Conservation (phyloP, 306 rosid genomes). For the Glycyrrhiza uralensis region DNA sequence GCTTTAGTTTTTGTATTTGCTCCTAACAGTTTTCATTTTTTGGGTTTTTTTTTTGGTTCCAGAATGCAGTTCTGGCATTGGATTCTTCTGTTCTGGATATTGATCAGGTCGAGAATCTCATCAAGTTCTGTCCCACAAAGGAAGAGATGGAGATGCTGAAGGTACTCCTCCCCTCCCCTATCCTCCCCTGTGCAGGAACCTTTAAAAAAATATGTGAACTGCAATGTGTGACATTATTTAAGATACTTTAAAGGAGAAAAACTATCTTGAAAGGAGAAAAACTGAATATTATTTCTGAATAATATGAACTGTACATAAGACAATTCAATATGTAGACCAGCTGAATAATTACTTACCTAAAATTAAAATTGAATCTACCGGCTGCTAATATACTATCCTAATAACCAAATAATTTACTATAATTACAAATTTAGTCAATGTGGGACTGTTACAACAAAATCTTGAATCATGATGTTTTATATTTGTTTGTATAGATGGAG, state of each 20-base stretch:
- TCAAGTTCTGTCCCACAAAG: conserved; percentile 91
- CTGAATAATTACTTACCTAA: neutral
- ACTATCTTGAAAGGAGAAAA: neutral
- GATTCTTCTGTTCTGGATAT: conserved; percentile 45
- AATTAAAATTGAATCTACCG: neutral
- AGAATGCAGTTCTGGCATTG: conserved; percentile 60
- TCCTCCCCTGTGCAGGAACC: neutral
- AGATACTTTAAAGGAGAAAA: neutral
- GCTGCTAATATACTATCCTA: neutral
- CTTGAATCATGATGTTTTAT: neutral
- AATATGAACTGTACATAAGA: neutral
- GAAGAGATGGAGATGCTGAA: conserved; percentile 93
- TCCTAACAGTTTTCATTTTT: neutral
- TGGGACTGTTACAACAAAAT: neutral
- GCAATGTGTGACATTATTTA: conserved; percentile 2
- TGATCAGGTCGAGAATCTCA: conserved; percentile 92
- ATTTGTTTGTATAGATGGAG: neutral
- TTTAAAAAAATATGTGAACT: neutral
- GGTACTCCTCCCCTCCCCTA: conserved; percentile 40
- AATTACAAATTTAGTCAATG: neutral
- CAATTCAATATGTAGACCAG: neutral
- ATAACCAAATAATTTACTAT: neutral
- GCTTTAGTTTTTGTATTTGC: neutral
- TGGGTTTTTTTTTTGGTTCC: conserved; percentile 38
- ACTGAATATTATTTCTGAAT: neutral